These are phyloP conservation scores for Microglena sp. DNA, from an alignment of 139 green algal species.

Conservation along the genomic window DNA sequence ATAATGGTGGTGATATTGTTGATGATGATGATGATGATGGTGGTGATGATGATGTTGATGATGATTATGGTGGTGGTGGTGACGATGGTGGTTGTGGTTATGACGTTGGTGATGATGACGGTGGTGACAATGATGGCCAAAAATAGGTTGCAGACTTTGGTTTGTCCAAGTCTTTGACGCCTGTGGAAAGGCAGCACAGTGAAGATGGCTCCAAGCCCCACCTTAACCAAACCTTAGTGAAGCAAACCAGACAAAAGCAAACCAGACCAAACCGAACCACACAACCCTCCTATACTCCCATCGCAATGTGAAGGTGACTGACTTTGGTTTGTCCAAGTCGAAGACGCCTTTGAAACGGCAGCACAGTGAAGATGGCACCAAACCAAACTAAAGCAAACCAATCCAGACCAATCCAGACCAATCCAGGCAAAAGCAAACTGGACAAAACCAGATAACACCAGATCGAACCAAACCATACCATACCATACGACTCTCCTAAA, in stretches of 20 bases:
- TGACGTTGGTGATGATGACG: background rate
- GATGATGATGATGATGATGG: background rate
- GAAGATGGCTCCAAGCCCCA: too few relatives aligned
- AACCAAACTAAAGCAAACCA: too few relatives aligned
- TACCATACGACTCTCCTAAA: too few relatives aligned
- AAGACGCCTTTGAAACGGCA: slow-evolving; percentile 18
- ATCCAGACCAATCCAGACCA: too few relatives aligned
- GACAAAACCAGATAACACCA: too few relatives aligned
- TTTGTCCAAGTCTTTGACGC: slow-evolving; percentile 38
- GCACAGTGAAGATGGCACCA: slow-evolving; percentile 3
- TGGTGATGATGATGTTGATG: background rate
- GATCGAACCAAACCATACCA: too few relatives aligned
- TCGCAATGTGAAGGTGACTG: too few relatives aligned
- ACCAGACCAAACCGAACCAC: too few relatives aligned
- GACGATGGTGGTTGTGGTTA: background rate
- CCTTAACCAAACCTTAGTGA: too few relatives aligned
- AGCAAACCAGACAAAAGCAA: too few relatives aligned
- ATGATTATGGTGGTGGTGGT: background rate
- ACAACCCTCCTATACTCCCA: too few relatives aligned
- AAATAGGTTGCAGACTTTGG: slow-evolving; percentile 20
- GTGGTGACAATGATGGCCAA: background rate
- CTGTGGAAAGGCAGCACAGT: slow-evolving; percentile 3
- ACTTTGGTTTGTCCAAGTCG: slow-evolving; percentile 37
- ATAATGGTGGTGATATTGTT: background rate
- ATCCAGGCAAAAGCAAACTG: too few relatives aligned